These are phyloP conservation scores for Eutypella sp. DNA, from an alignment of 2,329 filamentous ascomycete genomes.

Conservation along the genomic window DNA sequence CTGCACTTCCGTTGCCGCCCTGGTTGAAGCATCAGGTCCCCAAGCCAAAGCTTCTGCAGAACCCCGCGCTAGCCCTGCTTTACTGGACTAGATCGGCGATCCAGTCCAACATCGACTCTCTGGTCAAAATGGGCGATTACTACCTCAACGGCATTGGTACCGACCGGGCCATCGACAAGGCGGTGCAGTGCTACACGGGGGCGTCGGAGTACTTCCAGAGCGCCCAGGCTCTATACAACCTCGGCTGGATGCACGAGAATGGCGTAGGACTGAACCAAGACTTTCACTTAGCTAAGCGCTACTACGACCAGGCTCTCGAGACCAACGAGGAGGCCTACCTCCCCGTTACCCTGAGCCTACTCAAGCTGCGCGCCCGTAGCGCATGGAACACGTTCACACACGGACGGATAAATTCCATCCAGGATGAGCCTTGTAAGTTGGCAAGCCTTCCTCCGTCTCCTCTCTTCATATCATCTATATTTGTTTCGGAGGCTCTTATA, in stretches of 20 bases:
- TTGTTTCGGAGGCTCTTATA: no score
- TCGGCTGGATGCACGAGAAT: slow-evolving; percentile 99
- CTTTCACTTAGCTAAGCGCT: slow-evolving; percentile 93
- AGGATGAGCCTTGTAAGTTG: slow-evolving; percentile 76
- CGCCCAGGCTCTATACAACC: slow-evolving; percentile 92
- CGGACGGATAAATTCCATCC: slow-evolving; percentile 87
- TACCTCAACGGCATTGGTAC: slow-evolving; percentile 81
- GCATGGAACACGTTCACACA: slow-evolving; percentile 93
- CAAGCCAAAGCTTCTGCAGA: slow-evolving; percentile 39
- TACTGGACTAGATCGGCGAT: slow-evolving; percentile 95
- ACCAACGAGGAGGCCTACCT: slow-evolving; percentile 92
- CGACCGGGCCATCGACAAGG: slow-evolving; percentile 70
- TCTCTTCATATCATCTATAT: background rate
- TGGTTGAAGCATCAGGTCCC: slow-evolving; percentile 42
- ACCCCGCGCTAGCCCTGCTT: slow-evolving; percentile 66
- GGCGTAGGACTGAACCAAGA: slow-evolving; percentile 89
- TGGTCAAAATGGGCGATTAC: slow-evolving; percentile 98
- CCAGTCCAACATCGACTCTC: slow-evolving; percentile 86
- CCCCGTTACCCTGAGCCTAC: slow-evolving; percentile 80
- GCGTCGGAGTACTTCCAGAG: slow-evolving; percentile 89
- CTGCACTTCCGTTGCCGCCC: slow-evolving; percentile 51
- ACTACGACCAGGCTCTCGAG: slow-evolving; percentile 87
- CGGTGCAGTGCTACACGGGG: slow-evolving; percentile 85
- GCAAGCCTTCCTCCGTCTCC: background rate
- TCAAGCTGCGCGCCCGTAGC: slow-evolving; percentile 79